Evolutionary conservation across 805 yeast genomes (phyloP), one percentile per base, ranked within the genome.

Genomic region (Candida incommunis): DNA sequence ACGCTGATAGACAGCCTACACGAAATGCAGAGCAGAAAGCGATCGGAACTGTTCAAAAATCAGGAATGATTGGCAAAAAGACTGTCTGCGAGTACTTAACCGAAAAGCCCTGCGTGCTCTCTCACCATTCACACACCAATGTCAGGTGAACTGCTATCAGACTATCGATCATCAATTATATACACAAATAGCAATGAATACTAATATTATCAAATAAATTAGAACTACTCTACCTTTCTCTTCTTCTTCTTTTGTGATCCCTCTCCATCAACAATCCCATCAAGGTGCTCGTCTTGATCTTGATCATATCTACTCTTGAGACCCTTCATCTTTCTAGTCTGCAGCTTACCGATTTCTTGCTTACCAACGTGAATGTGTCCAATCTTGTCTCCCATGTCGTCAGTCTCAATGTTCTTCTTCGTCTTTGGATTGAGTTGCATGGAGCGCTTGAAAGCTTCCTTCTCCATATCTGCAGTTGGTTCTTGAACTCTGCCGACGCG

Each of bases 271-370:
- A 62, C 71, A 40, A 66, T 68, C 3, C 59, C 57, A 23, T 67
- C 75, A 2, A 68, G 75, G 41, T 69, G 78, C 45, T 68, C 74
- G 37, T 69, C 76, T 41, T 69, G 76, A 43, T 72, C 80, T 65
- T 85, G 95, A 61, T 88, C 96, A 56, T 73, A 88, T 62, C 75
- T 77, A 46, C 83, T 72, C 69, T 92, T 92, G 60, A 92, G 72
- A 63, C 98, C 98, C 74, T 92, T 92, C 96, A 92, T 86, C 78
- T 92, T 92, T 68, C 98, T 78, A 3, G 98, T 90, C 68, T 92
- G 98, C 61, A 92, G 65, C 63, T 80, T 80, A 60, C 75, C 72
- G 63, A 92, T 71, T 63, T 92, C 97, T 71, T 92, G 98, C 63
- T 80, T 80, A 66, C 96, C 96, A 65, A 92, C 82, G 62, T 92